A percentile compares a stretch with the other conserved stretches of the same genome.
Conservation (phyloP, 805 yeast genomes). For the Candida easanensis region DNA sequence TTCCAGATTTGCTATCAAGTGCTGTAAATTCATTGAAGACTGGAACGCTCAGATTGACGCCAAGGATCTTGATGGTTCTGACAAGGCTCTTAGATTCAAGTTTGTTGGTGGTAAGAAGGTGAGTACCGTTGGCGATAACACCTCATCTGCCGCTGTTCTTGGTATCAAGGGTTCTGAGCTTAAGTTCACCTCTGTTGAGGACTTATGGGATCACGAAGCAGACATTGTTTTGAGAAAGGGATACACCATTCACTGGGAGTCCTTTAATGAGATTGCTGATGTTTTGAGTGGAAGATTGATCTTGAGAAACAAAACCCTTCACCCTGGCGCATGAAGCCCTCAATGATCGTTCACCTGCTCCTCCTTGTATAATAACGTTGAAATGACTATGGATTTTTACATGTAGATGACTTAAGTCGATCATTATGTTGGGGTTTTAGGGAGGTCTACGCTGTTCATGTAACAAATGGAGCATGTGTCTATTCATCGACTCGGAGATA, state of each 20-base stretch:
- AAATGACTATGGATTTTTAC: too few relatives aligned
- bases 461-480: too few relatives aligned
- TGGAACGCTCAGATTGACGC: constrained; percentile 38
- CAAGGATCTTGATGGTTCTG: constrained; percentile 31
- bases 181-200: constrained; percentile 52
- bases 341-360: too few relatives aligned
- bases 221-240: constrained; percentile 65
- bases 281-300: constrained; percentile 69
- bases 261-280: constrained; percentile 56
- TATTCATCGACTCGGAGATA: too few relatives aligned
- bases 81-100: constrained; percentile 49
- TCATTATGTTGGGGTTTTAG: too few relatives aligned
- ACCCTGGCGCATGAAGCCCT: not conserved
- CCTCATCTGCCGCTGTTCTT: constrained; percentile 49
- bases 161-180: constrained; percentile 70
- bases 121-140: constrained; percentile 41
- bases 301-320: constrained; percentile 39
- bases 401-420: too few relatives aligned
- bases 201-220: constrained; percentile 59
- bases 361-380: too few relatives aligned
- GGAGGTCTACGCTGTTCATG: too few relatives aligned
- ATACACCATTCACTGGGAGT: constrained; percentile 63
- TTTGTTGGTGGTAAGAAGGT: constrained; percentile 47
- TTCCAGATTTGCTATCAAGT: constrained; percentile 62
- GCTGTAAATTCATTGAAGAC: constrained; percentile 66